These are phyloP conservation scores for Bremia lactucae DNA, from an alignment of 352 stramenopile species.

Conservation along the genomic window DNA sequence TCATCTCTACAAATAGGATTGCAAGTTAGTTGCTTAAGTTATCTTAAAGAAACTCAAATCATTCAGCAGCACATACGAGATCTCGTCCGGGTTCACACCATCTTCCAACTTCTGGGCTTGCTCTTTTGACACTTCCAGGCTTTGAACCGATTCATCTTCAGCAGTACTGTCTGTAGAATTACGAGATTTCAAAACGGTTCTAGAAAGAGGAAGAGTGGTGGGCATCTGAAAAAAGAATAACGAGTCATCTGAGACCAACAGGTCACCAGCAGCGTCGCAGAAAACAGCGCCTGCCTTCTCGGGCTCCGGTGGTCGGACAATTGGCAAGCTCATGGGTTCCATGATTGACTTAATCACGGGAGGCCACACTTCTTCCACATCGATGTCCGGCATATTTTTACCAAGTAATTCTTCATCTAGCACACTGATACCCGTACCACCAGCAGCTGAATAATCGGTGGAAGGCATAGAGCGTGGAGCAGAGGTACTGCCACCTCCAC, in stretches of 20 bases:
- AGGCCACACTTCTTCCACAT: slow-evolving; percentile 73
- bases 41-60: too few relatives aligned
- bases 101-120: slow-evolving; percentile 8
- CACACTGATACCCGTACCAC: slow-evolving; percentile 78
- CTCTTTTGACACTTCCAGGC: slow-evolving; percentile 6
- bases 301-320: slow-evolving; percentile 53
- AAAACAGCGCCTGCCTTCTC: slow-evolving; percentile 56
- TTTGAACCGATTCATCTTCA: slow-evolving; percentile 31
- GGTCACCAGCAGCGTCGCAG: slow-evolving; percentile 41
- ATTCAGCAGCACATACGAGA: slow-evolving; percentile 13
- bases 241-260: slow-evolving; percentile 49
- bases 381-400: slow-evolving; percentile 33
- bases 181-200: slow-evolving; percentile 19
- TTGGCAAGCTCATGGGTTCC: slow-evolving; percentile 73
- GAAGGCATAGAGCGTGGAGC: slow-evolving; percentile 22
- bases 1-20: slow-evolving; percentile 36
- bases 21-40: too few relatives aligned
- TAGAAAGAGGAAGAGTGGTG: slow-evolving; percentile 68
- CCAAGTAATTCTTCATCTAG: slow-evolving; percentile 56
- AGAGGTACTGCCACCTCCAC: slow-evolving; percentile 22
- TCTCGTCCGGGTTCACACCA: slow-evolving; percentile 15
- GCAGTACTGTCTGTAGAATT: slow-evolving; percentile 14
- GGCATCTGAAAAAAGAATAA: slow-evolving; percentile 79
- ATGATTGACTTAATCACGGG: slow-evolving; percentile 68
- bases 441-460: slow-evolving; percentile 43